Evolutionary conservation across 352 stramenopile genomes (phyloP), one percentile per base, ranked within the genome.

Genomic region (Globisporangium spiculum): DNA sequence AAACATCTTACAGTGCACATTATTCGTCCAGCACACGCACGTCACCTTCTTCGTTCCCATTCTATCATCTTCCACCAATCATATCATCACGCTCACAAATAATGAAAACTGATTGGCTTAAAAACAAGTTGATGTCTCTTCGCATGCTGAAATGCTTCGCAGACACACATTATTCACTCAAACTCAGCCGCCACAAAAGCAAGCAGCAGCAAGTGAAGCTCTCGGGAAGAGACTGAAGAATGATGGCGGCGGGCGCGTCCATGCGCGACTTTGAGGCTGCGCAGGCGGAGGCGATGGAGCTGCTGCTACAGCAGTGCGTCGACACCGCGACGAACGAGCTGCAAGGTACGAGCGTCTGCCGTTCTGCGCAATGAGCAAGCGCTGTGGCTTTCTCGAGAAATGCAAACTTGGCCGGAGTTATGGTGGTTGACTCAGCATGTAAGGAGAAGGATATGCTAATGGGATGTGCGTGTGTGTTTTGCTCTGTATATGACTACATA

Each of bases 251-350:
- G 2, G 44, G 44, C 18, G 44, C 18, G 44, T 52, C 44, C 50
- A 67, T 65, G 54, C 61, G 61, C 60, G 75, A 83, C 73, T 80
- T 83, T 56, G 81, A 86, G 66, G 70, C 72, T 18, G 77, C 77
- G 32, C 81, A 89, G 73, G 63, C 67, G 2, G 71, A 89, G 36
- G 77, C 79, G 41, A 86, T 89, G 79, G 79, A 89, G 68, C 53
- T 84, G 36, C 59, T 89, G 26, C 71, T 87, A 41, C 81, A 86
- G 70, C 81, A 89, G 75, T 87, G 79, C 56, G 70, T 78, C 1
- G 58, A 64, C 27, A 54, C 36, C 9, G 52, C 66, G 10, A 64
- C 67, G 4, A 63, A 67, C 20, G 36, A 67, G 24, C 12, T 61
- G 20, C 58, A 63, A 44, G 50, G 66, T 67, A 20, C 50, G 57